Evolutionary conservation across 108 stramenopile genomes (phyloP), one percentile per base, ranked within the genome.

Genomic region (Fistulifera pelliculosa): DNA sequence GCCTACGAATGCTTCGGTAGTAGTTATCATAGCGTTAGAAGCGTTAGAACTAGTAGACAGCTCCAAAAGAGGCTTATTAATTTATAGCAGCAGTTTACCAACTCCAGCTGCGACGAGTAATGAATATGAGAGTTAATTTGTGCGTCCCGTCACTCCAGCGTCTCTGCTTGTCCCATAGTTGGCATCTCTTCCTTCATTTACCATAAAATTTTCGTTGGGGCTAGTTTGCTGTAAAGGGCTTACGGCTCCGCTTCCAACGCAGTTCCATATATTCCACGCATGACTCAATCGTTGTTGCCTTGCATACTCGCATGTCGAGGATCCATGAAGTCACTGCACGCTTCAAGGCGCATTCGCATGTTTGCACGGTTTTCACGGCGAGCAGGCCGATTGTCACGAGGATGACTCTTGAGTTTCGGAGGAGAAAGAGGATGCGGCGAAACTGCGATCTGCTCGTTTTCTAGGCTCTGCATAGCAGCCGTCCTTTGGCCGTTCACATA

Each of bases 261-360:
- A 89, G 41, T 84, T 89, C 87, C 87, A 89, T 25, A 89, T 65
- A 21, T 75, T 80, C 58, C 83, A 64, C 0, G 81, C 71, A 25
- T 78, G 64, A 24, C 81, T 70, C 87, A 88, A 41, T 88, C 78
- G 51, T 74, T 70, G 43, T 75, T 71, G 1, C 58, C 69, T 0
- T 45, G 41, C 4, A 19, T 27, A 17, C 47, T 25, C 13, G 27
- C 41, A 28, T 17, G 64, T 15, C 47, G 39, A 14, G 40, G 26
- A 41, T 58, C 54, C 23, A 24, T 41, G 17, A 56, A 49, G 15
- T 43, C 45, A 18, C 48, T 40, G 65, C 58, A 57, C 47, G 52
- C 31, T 21, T 61, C 56, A 41, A 41, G 25, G 23, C 59, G 44
- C 23, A 23, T 26, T 23, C 56, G 49, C 2, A 45, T 50, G 40